A percentile compares a stretch with the other conserved stretches of the same genome.
These are phyloP conservation scores for Geoglossum glabrum DNA, from an alignment of 495 filamentous ascomycete genomes.

Conservation along the genomic window DNA sequence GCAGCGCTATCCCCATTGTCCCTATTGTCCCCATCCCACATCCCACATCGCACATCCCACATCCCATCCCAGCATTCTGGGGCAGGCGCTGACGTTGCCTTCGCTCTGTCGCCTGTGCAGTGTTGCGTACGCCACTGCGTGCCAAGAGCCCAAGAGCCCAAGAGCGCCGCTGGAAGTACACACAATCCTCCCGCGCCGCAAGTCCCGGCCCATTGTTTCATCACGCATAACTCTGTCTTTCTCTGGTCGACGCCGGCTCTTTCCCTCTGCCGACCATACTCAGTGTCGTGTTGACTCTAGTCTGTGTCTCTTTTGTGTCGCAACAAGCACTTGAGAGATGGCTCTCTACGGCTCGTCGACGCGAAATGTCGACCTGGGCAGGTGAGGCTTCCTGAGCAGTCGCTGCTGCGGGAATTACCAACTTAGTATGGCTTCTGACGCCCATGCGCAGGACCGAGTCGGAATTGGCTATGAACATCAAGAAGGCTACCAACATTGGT, in stretches of 20 bases:
- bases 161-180: too few species aligned
- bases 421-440: conserved; percentile 13
- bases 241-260: not conserved
- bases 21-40: too few species aligned
- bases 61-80: too few species aligned
- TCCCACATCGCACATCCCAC: too few species aligned
- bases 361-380: conserved; percentile 37
- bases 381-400: conserved; percentile 17
- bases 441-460: conserved; percentile 50
- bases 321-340: not conserved
- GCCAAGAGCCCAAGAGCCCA: too few species aligned
- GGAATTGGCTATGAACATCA: conserved; percentile 86
- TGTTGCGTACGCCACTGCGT: too few species aligned
- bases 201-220: not conserved
- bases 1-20: not conserved
- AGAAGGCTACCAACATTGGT: conserved; percentile 85
- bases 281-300: not conserved
- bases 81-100: conserved; percentile 1
- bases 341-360: conserved; percentile 14
- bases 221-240: not conserved
- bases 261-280: not conserved
- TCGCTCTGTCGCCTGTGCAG: conserved; percentile 8
- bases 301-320: not conserved
- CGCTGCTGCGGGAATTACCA: conserved; percentile 8
- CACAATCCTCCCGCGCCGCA: too few species aligned